Percentiles rank a stretch among this genome's conserved stretches.
Evolutionary conservation across 495 filamentous ascomycete species (phyloP).

Genomic region (Gamarada debralockiae): DNA sequence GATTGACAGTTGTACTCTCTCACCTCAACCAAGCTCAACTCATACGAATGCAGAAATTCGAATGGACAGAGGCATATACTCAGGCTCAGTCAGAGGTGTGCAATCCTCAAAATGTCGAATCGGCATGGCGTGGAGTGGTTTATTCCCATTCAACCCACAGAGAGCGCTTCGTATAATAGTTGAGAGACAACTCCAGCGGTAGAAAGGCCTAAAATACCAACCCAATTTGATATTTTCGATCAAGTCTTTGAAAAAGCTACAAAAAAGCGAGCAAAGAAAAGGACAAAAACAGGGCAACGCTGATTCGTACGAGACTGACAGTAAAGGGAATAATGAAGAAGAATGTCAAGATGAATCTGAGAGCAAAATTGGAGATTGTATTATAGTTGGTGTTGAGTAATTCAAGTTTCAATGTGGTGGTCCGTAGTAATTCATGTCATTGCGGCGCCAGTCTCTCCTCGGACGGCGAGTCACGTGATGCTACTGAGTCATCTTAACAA

Average conservation of each 20-base stretch:
- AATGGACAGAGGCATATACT: conserved; percentile 5
- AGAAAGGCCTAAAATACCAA: conserved; percentile 2
- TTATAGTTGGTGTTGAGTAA: conserved; percentile 12
- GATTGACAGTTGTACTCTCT: conserved; percentile 2
- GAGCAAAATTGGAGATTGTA: conserved; percentile 4
- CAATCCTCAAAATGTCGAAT: background rate
- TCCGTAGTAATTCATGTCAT: background rate
- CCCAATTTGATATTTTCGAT: conserved; percentile 5
- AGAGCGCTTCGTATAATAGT: conserved; percentile 7
- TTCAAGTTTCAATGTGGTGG: conserved; percentile 4
- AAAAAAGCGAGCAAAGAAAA: conserved; percentile 4
- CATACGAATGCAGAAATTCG: conserved; percentile 5
- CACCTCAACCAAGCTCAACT: conserved; percentile 6
- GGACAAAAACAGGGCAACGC: conserved; percentile 2
- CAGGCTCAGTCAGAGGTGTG: background rate
- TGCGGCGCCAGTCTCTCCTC: too few relatives aligned
- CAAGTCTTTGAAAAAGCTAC: conserved; percentile 9
- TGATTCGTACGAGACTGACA: background rate
- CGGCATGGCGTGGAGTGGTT: conserved; percentile 1
- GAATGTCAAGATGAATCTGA: background rate
- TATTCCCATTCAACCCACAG: background rate
- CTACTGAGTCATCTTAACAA: too few relatives aligned
- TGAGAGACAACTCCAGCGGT: background rate
- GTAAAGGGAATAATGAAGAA: background rate
- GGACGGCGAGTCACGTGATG: too few relatives aligned